A percentile compares a stretch with the other conserved stretches of the same genome.
Conservation (phyloP, 768 basidiomycete species). For the Leccinum uliginosum region DNA sequence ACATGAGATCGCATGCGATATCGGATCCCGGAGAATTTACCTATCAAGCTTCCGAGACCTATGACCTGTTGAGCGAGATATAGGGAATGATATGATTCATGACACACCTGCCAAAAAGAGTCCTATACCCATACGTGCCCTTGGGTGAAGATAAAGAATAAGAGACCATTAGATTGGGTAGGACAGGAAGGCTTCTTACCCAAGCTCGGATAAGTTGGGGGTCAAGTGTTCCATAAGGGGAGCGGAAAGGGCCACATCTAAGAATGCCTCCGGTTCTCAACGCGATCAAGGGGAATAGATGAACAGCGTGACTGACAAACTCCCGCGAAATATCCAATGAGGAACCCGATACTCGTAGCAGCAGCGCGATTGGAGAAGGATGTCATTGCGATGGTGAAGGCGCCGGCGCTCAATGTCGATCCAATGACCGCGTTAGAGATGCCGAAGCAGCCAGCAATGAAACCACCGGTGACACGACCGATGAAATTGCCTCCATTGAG, state of each 20-base stretch:
- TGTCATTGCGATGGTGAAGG: conserved; percentile 43
- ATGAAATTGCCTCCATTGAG: conserved; percentile 34
- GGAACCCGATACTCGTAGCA: conserved; percentile 35
- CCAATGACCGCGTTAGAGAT: conserved; percentile 41
- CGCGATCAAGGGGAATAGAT: not conserved
- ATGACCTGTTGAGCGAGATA: not conserved
- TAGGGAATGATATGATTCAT: not conserved
- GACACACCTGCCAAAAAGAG: conserved; percentile 43
- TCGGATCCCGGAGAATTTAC: conserved; percentile 1
- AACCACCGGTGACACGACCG: conserved; percentile 35
- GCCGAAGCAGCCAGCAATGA: conserved; percentile 38
- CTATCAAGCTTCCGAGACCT: conserved; percentile 27
- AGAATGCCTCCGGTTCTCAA: not conserved
- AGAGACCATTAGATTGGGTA: not conserved
- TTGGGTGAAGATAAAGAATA: conserved; percentile 4
- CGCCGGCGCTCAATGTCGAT: conserved; percentile 30
- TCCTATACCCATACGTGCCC: conserved; percentile 43
- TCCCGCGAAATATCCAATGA: conserved; percentile 51
- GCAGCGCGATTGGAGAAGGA: conserved; percentile 34
- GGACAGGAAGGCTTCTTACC: conserved; percentile 21
- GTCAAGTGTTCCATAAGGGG: conserved; percentile 44
- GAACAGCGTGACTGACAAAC: conserved; percentile 28
- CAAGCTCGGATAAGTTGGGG: conserved; percentile 45
- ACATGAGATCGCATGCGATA: conserved; percentile 19
- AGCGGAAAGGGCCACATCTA: conserved; percentile 38